Evolutionary conservation across 768 basidiomycete genomes (phyloP), one percentile per base, ranked within the genome.

Genomic region (Cyathus striatus): DNA sequence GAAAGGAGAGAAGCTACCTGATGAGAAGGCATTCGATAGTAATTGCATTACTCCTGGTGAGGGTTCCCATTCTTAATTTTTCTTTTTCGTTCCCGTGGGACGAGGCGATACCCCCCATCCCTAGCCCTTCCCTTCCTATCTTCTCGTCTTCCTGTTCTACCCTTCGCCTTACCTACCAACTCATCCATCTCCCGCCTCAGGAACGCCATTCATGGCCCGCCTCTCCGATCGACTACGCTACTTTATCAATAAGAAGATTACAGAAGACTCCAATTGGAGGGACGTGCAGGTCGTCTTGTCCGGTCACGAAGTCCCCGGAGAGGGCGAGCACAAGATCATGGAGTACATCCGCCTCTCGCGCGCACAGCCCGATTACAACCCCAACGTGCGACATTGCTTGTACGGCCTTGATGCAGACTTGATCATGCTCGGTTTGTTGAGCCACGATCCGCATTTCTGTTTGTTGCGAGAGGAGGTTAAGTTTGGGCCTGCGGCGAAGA

Each of bases 241-340:
- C 63, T 99, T 98, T 52, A 75, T 99, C 50, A 92, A 92, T 65
- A 98, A 98, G 78, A 95, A 98, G 75, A 95, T 98, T 23, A 80
- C 84, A 0, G 96, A 99, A 60, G 96, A 99, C 63, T 79, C 96
- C 2, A 85, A 93, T 60, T 99, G 96, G 96, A 73, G 90, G 46
- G 78, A 85, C 43, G 81, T 98, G 32, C 75, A 92, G 56, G 92
- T 98, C 17, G 89, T 99, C 27, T 72, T 99, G 26, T 95, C 91
- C 21, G 96, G 96, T 9, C 93, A 98, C 62, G 95, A 99, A 54
- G 94, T 97, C 3, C 96, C 96, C 0, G 96, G 96, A 51, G 96
- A 99, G 65, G 96, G 96, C 46, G 96, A 99, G 60, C 96, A 99
- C 78, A 99, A 99, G 74, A 94, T 99, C 52, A 97, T 98, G 89